phyloP scores from a whole-genome alignment of 345 rosid species.

The Acer negundo region DNA sequence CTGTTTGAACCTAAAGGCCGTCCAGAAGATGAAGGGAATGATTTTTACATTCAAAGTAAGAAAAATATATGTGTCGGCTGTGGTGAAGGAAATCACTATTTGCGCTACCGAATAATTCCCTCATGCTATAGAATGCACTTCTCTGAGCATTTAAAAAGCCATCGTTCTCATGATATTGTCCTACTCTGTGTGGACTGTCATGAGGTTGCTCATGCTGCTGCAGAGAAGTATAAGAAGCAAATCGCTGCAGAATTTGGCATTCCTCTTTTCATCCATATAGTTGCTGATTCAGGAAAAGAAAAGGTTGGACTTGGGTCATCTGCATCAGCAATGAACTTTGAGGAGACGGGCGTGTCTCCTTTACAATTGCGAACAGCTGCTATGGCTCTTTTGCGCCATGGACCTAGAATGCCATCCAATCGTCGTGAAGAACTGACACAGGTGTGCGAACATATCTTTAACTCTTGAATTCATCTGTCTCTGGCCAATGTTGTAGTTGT shows the following conservation, averaged over 20 bases:
- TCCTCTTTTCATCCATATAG: constrained; percentile 85
- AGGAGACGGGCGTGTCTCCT: constrained; percentile 86
- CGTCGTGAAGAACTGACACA: constrained; percentile 76
- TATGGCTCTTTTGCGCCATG: constrained; percentile 94
- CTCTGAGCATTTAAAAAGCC: constrained; percentile 97
- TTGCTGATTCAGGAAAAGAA: constrained; percentile 56
- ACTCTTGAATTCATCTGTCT: not conserved
- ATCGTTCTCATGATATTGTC: constrained; percentile 98
- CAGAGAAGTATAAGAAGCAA: constrained; percentile 82
- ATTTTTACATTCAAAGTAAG: constrained; percentile 92
- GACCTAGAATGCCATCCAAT: constrained; percentile 72
- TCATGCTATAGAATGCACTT: constrained; percentile 96
- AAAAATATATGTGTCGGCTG: constrained; percentile 92
- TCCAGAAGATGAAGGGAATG: constrained; percentile 97
- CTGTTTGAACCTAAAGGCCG: constrained; percentile 95
- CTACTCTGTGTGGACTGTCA: constrained; percentile 97
- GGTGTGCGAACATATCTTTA: constrained; percentile 38
- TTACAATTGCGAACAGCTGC: constrained; percentile 88
- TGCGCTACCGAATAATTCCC: constrained; percentile 91
- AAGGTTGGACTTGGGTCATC: constrained; percentile 38
- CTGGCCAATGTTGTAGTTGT: not conserved
- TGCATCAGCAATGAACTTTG: constrained; percentile 38
- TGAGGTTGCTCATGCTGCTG: constrained; percentile 94
- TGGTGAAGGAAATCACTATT: constrained; percentile 92
- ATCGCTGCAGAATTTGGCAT: constrained; percentile 76